Evolutionary conservation across 2,329 filamentous ascomycete species (phyloP).

Genomic region (Akanthomyces muscarius): DNA sequence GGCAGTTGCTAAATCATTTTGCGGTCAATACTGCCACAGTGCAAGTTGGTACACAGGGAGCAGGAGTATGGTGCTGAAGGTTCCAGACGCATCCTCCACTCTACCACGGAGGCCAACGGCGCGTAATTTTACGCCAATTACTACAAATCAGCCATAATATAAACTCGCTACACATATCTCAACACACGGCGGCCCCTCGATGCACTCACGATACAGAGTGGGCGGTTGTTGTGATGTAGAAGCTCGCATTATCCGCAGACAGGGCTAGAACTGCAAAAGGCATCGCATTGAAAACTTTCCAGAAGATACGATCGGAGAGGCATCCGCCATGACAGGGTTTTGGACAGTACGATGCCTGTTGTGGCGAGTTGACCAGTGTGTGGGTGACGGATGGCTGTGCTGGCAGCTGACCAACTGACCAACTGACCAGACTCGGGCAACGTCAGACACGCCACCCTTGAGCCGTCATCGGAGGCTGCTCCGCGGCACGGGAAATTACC

Average conservation of each 20-base stretch:
- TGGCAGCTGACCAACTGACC: constrained; percentile 9
- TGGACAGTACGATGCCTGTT: not conserved
- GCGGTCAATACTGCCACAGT: too few species aligned
- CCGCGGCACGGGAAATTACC: not conserved
- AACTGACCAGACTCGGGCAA: not conserved
- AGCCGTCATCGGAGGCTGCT: constrained; percentile 13
- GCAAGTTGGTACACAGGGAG: too few species aligned
- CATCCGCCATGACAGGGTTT: not conserved
- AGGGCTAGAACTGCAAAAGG: not conserved
- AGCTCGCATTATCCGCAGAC: not conserved
- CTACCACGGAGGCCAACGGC: too few species aligned
- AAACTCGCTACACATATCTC: too few species aligned
- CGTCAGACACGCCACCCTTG: constrained; percentile 5
- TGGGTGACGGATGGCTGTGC: not conserved
- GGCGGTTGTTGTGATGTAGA: too few species aligned
- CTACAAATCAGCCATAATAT: too few species aligned
- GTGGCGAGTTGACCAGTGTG: constrained; percentile 1
- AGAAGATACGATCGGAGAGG: not conserved
- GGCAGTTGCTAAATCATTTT: too few species aligned
- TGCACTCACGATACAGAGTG: too few species aligned
- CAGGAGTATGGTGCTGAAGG: too few species aligned
- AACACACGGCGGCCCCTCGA: too few species aligned
- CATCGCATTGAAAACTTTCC: not conserved
- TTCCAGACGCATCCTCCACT: too few species aligned
- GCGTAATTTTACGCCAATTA: too few species aligned